Base-by-base conservation (phyloP, 179 eudicot species). In the Silene noctiflora region DNA sequence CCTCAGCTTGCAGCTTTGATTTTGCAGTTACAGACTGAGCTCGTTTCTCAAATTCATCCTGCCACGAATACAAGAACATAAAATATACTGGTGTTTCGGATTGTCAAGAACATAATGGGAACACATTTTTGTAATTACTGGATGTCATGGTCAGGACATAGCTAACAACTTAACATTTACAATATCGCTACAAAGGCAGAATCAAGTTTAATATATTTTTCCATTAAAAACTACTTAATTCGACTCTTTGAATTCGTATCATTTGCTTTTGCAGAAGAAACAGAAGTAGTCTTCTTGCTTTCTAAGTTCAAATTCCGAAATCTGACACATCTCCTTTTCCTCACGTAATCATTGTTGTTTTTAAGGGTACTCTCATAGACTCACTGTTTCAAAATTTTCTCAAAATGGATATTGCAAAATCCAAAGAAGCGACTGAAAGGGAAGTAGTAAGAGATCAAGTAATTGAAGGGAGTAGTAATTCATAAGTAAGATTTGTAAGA, bases 21-120 rank as follows among this genome's bases (percentile, higher is more conserved):
- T 90, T 90, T 35, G 92, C 82, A 63, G 94, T 84, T 76, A 96
- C 75, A 75, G 98, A 93, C 73, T 87, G 88, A 81, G 99, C 84
- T 73, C 98, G 88, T 72, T 89, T 82, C 80, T 93, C 99, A 84
- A 96, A 96, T 59, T 93, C 98, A 79, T 96, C 99, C 99, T 96
- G 81, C 73, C 77, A 81, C 63, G 56, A 27, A 59, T 29, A 75
- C 22, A 44, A 4, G 10, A 21, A 24, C 21, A 75, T 6, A 14
- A 33, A 70, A 12, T 42, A 71, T n/a, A 4, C 16, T 1, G 17
- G 58, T 11, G 35, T 46, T 21, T 70, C 48, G 19, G 65, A 58
- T 10, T 72, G 16, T 10, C 9, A 0, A 55, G 25, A 25, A 24
- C 58, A 11, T 22, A 27, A 20, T 14, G 74, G 22, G 19, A 14